Percentiles rank a stretch among this genome's conserved stretches.
These are phyloP conservation scores for Verticillium alfalfae DNA, from an alignment of 2,329 filamentous ascomycete species.

Conservation along the genomic window DNA sequence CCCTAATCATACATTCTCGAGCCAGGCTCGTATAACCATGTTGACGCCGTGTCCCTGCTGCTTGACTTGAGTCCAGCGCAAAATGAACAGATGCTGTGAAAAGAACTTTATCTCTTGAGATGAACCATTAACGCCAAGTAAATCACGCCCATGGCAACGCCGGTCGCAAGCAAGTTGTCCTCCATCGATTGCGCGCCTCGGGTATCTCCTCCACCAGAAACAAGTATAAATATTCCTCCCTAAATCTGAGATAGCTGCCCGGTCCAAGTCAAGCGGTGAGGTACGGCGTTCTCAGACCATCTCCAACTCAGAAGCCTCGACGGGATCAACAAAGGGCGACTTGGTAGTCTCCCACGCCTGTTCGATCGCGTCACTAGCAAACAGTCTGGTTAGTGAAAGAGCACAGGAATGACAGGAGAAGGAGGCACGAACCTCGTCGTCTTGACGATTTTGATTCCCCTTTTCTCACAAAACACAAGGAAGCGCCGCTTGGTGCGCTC, in stretches of 20 bases:
- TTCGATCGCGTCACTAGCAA: slow-evolving; percentile 21
- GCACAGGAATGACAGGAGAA: background rate
- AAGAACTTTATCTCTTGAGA: background rate
- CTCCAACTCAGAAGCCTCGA: background rate
- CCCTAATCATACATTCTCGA: background rate
- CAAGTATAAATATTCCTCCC: background rate
- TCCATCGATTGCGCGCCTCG: background rate
- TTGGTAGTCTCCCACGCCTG: slow-evolving; percentile 43
- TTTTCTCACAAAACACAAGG: slow-evolving; percentile 38
- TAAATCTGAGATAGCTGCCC: background rate
- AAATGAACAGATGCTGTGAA: background rate
- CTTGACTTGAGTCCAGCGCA: background rate
- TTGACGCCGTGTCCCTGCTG: background rate
- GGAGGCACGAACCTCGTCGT: slow-evolving; percentile 29
- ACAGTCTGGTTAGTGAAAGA: background rate
- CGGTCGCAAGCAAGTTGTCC: background rate
- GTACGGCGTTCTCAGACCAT: background rate
- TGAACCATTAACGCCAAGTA: background rate
- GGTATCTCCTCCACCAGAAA: background rate
- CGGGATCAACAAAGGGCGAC: background rate
- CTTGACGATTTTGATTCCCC: slow-evolving; percentile 34
- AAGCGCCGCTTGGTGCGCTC: slow-evolving; percentile 48
- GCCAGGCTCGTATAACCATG: background rate
- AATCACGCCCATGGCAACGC: background rate
- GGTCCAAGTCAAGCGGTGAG: background rate